phyloP scores from a whole-genome alignment of 192 early-diverging fungal species.

The Haplosporangium gracile region DNA sequence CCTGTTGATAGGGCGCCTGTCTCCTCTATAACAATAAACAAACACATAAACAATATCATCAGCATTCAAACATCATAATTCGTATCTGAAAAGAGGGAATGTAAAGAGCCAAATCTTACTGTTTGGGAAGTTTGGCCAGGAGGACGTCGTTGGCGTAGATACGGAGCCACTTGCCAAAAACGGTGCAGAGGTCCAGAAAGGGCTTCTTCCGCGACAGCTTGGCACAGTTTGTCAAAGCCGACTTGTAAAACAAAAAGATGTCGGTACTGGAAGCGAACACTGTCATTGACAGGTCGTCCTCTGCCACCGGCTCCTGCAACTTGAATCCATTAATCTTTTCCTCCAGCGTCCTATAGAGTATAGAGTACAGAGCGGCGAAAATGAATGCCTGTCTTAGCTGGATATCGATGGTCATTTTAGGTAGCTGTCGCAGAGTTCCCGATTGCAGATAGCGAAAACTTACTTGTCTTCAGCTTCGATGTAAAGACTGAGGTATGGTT shows the following conservation, averaged over 20 bases:
- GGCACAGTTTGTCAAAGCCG: conserved; percentile 88
- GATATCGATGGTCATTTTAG: conserved; percentile 10
- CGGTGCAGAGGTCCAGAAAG: conserved; percentile 83
- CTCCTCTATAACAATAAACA: conserved; percentile 60
- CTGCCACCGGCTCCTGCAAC: conserved; percentile 59
- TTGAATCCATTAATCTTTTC: conserved; percentile 72
- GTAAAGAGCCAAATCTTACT: conserved; percentile 14
- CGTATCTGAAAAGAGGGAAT: neutral
- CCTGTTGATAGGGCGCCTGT: conserved; percentile 70
- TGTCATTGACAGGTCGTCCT: conserved; percentile 68
- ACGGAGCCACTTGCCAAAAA: conserved; percentile 86
- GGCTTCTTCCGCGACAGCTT: conserved; percentile 88
- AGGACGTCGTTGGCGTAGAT: conserved; percentile 86
- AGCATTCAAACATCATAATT: neutral
- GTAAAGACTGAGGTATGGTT: conserved; percentile 91
- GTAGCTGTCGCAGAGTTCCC: neutral
- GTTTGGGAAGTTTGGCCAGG: conserved; percentile 77
- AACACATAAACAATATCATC: conserved; percentile 7
- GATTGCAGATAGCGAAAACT: neutral
- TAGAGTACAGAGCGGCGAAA: neutral
- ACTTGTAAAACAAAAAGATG: conserved; percentile 91
- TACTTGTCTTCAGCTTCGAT: conserved; percentile 88
- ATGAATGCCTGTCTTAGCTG: neutral
- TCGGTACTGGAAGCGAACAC: conserved; percentile 93
- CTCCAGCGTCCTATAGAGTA: conserved; percentile 63